A percentile compares a stretch with the other conserved stretches of the same genome.
Evolutionary conservation across 106 monocot species (phyloP).

Genomic region (Acanthochlamys bracteata): DNA sequence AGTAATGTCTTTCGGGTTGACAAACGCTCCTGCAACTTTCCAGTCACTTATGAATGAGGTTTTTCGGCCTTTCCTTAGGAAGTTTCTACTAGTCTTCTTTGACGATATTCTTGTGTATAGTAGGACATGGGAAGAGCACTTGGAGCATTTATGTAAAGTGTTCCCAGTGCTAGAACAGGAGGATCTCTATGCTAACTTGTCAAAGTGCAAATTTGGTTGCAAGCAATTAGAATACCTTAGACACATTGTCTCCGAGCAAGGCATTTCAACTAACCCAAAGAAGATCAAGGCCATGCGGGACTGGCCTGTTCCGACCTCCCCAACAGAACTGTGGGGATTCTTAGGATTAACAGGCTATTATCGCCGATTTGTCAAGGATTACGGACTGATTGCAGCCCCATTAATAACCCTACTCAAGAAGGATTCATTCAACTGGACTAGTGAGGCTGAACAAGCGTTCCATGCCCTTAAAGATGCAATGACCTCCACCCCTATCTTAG

Average conservation of each 20-base stretch:
- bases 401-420: background rate
- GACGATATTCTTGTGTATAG: slow-evolving; percentile 4
- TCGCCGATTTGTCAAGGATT: background rate
- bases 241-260: background rate
- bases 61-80: background rate
- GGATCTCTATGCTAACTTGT: background rate
- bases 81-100: slow-evolving; percentile 1
- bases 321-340: background rate
- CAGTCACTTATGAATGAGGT: background rate
- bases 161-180: background rate
- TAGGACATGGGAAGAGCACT: background rate
- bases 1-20: background rate
- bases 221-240: background rate
- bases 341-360: background rate
- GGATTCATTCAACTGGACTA: background rate
- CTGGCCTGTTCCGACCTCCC: background rate
- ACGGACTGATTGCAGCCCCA: background rate
- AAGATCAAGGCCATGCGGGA: background rate
- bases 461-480: background rate
- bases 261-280: background rate
- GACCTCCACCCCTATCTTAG: background rate
- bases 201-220: background rate
- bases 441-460: background rate
- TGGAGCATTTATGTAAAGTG: background rate
- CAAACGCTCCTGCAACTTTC: background rate